These are phyloP conservation scores for Globisporangium ultimum DNA, from an alignment of 352 stramenopile species.

Conservation along the genomic window DNA sequence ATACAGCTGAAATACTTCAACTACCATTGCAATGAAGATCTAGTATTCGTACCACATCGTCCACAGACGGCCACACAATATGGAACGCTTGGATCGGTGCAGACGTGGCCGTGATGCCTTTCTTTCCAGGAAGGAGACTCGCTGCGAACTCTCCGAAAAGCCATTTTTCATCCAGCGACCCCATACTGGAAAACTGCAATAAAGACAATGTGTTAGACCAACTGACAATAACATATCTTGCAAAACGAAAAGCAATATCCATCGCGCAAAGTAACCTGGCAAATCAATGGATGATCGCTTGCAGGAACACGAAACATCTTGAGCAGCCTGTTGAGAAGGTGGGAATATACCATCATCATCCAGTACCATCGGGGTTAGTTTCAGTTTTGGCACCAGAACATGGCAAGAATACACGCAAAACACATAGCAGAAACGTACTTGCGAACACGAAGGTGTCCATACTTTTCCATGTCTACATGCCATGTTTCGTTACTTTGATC, in stretches of 20 bases:
- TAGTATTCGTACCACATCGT: slow-evolving; percentile 56
- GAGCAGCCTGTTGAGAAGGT: slow-evolving; percentile 31
- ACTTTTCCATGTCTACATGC: slow-evolving; percentile 72
- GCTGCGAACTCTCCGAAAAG: slow-evolving; percentile 69
- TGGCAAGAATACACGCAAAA: no score
- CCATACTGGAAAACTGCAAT: slow-evolving; percentile 73
- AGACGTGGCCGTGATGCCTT: slow-evolving; percentile 19
- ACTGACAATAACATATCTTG: no score
- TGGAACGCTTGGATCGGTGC: slow-evolving; percentile 58
- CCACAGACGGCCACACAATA: slow-evolving; percentile 77
- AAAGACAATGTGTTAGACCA: neutral
- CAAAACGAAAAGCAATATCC: no score
- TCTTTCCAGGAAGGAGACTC: slow-evolving; percentile 55
- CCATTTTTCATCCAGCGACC: slow-evolving; percentile 82
- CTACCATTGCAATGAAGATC: no score
- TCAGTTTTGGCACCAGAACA: no score
- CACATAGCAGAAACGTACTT: slow-evolving; percentile 8
- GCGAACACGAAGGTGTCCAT: slow-evolving; percentile 70
- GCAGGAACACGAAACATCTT: slow-evolving; percentile 37
- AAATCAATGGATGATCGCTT: slow-evolving; percentile 68
- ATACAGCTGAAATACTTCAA: no score
- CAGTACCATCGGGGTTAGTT: no score
- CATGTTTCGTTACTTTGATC: neutral
- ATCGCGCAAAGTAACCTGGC: slow-evolving; percentile 28
- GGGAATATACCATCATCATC: neutral